Evolutionary conservation across 1,139 yeast species (phyloP).

Genomic region (Geotrichum histeridarum): DNA sequence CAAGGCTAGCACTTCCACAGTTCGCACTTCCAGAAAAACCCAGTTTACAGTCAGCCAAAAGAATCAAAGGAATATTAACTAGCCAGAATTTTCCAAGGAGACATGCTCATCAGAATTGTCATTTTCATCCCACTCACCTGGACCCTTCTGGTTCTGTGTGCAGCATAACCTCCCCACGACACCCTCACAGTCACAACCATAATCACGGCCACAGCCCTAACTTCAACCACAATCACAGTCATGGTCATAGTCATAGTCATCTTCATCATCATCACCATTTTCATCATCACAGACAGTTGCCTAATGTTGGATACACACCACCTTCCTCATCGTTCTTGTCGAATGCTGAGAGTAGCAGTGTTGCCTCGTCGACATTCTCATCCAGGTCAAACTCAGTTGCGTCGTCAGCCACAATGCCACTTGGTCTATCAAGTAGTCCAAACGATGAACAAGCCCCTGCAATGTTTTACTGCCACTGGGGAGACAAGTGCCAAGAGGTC

Average conservation of each 20-base stretch:
- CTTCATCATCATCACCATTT: background rate
- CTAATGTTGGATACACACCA: background rate
- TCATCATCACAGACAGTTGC: background rate
- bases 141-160: background rate
- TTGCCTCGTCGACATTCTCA: slow-evolving; percentile 5
- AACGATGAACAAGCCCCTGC: slow-evolving; percentile 1
- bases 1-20: no score
- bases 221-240: background rate
- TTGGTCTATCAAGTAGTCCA: background rate
- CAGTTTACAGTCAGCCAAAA: background rate
- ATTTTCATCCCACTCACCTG: background rate
- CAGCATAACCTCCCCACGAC: slow-evolving; percentile 5
- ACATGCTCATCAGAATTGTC: background rate
- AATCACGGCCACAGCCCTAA: background rate
- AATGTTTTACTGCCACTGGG: slow-evolving; percentile 38
- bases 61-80: background rate
- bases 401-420: slow-evolving; percentile 3
- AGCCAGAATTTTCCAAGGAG: background rate
- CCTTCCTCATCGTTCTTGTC: background rate
- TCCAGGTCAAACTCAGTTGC: slow-evolving; percentile 12
- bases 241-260: no score
- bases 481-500: slow-evolving; percentile 32
- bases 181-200: slow-evolving; percentile 3
- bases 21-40: no score
- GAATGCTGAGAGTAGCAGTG: background rate